Conservation (phyloP, 257 asterid species). For the Agastache rugosa region DNA sequence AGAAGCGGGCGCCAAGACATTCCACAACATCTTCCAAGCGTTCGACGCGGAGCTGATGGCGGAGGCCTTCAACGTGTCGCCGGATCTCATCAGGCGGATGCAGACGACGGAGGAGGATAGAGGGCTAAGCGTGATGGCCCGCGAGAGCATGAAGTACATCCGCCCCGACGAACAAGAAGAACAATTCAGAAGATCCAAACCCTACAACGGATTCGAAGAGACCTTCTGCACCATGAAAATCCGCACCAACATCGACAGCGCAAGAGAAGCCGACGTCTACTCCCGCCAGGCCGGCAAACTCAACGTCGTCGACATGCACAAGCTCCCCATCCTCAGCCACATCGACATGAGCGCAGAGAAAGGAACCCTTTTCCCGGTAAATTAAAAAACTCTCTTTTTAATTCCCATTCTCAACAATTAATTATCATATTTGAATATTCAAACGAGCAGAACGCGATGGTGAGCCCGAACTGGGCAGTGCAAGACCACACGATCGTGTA, state of each 20-base stretch:
- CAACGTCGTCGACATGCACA: conserved; percentile 53
- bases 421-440: too few species aligned
- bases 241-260: conserved; percentile 48
- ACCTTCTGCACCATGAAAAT: conserved; percentile 58
- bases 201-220: conserved; percentile 55
- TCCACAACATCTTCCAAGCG: conserved; percentile 55
- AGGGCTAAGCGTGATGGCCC: conserved; percentile 59
- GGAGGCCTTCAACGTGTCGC: conserved; percentile 58
- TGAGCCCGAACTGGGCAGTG: conserved; percentile 64
- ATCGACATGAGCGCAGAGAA: conserved; percentile 76
- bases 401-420: too few species aligned
- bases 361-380: conserved; percentile 55
- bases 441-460: conserved; percentile 50
- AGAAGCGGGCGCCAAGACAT: conserved; percentile 14
- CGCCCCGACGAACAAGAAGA: conserved; percentile 51
- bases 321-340: conserved; percentile 65
- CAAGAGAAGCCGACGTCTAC: conserved; percentile 57
- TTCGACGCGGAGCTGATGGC: conserved; percentile 60
- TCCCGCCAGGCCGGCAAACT: conserved; percentile 72
- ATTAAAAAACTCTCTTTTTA: too few species aligned
- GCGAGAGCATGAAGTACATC: conserved; percentile 48
- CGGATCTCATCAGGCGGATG: conserved; percentile 46
- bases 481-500: conserved; percentile 62
- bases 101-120: conserved; percentile 50
- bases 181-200: background rate